Percentiles rank a stretch among this genome's conserved stretches.
Conservation (phyloP, 345 rosid species). For the Acer campestre region DNA sequence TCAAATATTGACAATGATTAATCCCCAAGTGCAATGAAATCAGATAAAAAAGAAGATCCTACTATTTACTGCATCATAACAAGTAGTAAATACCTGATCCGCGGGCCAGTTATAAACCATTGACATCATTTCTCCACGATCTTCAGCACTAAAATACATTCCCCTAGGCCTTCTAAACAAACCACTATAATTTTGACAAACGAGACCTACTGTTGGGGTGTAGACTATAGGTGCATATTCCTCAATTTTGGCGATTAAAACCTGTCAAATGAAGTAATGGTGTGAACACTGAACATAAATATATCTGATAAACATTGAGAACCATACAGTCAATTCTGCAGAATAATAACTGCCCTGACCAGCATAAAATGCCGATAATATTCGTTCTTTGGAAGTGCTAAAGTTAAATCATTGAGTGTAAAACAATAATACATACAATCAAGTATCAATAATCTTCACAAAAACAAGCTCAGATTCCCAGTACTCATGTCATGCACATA, state of each 20-base stretch:
- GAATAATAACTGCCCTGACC: background rate
- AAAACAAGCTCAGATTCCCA: background rate
- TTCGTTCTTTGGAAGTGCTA: background rate
- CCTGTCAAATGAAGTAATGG: constrained; percentile 47
- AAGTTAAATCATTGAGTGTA: background rate
- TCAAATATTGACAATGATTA: constrained; percentile 6
- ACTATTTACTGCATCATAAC: constrained; percentile 16
- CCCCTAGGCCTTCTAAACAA: constrained; percentile 98
- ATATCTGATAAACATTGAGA: background rate
- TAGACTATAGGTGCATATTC: constrained; percentile 98
- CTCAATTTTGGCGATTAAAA: constrained; percentile 82
- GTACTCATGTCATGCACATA: background rate
- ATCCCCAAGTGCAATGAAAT: background rate
- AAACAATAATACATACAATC: background rate
- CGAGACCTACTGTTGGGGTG: constrained; percentile 96
- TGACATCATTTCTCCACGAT: constrained; percentile 99
- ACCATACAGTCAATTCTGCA: background rate
- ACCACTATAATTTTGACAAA: constrained; percentile 95
- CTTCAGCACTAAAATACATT: constrained; percentile 93
- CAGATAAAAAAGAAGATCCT: constrained; percentile 13
- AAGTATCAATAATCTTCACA: background rate
- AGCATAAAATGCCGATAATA: background rate
- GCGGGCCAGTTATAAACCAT: constrained; percentile 99
- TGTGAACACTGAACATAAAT: background rate
- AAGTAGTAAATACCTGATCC: constrained; percentile 67